Conservation (phyloP, 179 eudicot genomes). For the Sideroxylon spinosum region DNA sequence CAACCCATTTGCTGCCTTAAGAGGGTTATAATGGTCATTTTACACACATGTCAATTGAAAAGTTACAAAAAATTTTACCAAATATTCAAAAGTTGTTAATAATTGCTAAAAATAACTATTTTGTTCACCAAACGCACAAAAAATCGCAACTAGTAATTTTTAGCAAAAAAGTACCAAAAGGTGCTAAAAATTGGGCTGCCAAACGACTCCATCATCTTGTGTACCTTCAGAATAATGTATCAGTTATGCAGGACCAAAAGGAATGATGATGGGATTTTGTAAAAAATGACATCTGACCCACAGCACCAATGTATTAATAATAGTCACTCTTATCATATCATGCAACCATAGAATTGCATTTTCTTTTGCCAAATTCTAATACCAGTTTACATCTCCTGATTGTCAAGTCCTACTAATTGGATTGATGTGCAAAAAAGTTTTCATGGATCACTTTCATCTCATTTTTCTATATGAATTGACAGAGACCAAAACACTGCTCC, state of each 20-base stretch:
- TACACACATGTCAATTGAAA: no score
- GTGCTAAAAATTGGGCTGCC: no score
- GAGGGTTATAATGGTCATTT: no score
- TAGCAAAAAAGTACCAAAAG: no score
- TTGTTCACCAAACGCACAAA: no score
- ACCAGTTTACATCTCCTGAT: conserved; percentile 8
- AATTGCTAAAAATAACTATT: no score
- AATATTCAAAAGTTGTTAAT: no score
- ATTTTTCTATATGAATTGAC: background rate
- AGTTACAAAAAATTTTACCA: no score
- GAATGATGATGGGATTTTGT: no score
- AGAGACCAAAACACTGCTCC: background rate
- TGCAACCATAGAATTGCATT: background rate
- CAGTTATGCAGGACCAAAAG: background rate
- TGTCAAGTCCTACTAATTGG: background rate
- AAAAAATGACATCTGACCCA: conserved; percentile 3
- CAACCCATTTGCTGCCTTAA: no score
- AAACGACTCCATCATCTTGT: no score
- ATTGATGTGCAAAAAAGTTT: background rate
- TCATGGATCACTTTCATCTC: background rate
- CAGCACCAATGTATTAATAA: background rate
- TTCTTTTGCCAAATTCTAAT: background rate
- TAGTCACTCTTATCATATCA: background rate
- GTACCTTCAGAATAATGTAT: background rate
- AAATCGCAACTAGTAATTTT: no score